A percentile compares a stretch with the other conserved stretches of the same genome.
Conservation (phyloP, 2,329 filamentous ascomycete species). For the Colletotrichum viniferum region DNA sequence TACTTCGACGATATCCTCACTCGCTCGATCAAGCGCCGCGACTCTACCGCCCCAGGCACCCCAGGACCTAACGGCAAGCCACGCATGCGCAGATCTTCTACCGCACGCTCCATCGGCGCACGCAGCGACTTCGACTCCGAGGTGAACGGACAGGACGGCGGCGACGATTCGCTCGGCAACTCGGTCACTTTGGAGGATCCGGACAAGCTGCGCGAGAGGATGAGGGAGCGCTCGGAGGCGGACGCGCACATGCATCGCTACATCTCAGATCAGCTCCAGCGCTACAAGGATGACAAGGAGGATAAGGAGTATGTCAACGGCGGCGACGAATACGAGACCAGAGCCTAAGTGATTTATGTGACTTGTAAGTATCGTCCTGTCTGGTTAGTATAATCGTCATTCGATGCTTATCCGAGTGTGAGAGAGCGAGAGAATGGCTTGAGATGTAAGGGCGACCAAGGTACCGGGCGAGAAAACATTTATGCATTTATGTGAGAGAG, state of each 20-base stretch:
- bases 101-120: slow-evolving; percentile 80
- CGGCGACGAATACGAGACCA: slow-evolving; percentile 51
- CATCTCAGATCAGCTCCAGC: slow-evolving; percentile 79
- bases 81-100: slow-evolving; percentile 77
- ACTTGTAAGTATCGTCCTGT: neutral
- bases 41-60: slow-evolving; percentile 37
- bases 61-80: slow-evolving; percentile 38
- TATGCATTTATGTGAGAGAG: neutral
- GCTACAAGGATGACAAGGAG: slow-evolving; percentile 54
- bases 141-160: slow-evolving; percentile 51
- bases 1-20: slow-evolving; percentile 94
- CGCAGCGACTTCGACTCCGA: slow-evolving; percentile 76
- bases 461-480: neutral
- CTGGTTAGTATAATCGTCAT: neutral
- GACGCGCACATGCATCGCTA: slow-evolving; percentile 80
- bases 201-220: slow-evolving; percentile 51
- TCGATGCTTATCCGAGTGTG: neutral
- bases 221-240: slow-evolving; percentile 56
- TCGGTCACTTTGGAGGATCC: slow-evolving; percentile 14
- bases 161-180: slow-evolving; percentile 28
- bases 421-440: neutral
- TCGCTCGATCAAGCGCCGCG: slow-evolving; percentile 51
- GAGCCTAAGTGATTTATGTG: neutral
- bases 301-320: slow-evolving; percentile 28
- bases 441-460: neutral